Evolutionary conservation across 352 stramenopile genomes (phyloP).

Genomic region (Aphanomyces cochlioides): DNA sequence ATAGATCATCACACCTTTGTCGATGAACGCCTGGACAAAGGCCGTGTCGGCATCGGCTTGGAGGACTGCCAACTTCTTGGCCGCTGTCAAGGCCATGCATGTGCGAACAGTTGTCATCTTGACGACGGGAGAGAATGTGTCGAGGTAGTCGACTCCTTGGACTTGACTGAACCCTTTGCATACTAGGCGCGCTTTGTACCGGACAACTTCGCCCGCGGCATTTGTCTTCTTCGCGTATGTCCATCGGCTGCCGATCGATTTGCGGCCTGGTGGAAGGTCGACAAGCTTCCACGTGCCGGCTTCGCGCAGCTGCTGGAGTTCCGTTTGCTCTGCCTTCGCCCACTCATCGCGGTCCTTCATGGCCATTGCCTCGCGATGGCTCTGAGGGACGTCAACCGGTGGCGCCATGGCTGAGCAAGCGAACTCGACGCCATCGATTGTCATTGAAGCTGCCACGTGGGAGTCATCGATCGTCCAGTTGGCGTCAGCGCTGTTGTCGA

Average conservation of each 20-base stretch:
- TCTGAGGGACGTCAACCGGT: slow-evolving; percentile 1
- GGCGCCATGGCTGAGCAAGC: slow-evolving; percentile 4
- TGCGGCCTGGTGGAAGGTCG: slow-evolving; percentile 16
- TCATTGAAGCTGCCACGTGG: slow-evolving; percentile 2
- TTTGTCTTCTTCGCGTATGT: slow-evolving; percentile 42
- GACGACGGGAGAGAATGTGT: slow-evolving; percentile 39
- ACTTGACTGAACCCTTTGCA: slow-evolving; percentile 39
- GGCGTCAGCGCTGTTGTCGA: not conserved
- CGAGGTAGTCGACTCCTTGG: slow-evolving; percentile 37
- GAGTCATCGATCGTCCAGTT: not conserved
- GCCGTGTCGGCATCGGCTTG: slow-evolving; percentile 38
- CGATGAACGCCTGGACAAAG: not conserved
- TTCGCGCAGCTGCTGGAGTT: slow-evolving; percentile 14
- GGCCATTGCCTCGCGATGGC: slow-evolving; percentile 4
- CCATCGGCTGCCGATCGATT: slow-evolving; percentile 37
- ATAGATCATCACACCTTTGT: not conserved
- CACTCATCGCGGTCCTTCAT: not conserved
- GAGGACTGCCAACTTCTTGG: slow-evolving; percentile 32
- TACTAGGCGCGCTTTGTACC: slow-evolving; percentile 40
- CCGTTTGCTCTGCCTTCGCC: not conserved
- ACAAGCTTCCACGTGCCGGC: slow-evolving; percentile 1
- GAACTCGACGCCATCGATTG: not conserved
- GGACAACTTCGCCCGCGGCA: slow-evolving; percentile 34
- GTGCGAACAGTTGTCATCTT: slow-evolving; percentile 45
- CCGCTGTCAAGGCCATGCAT: slow-evolving; percentile 28